Conservation (phyloP, 495 filamentous ascomycete species). For the Neurospora sp. region DNA sequence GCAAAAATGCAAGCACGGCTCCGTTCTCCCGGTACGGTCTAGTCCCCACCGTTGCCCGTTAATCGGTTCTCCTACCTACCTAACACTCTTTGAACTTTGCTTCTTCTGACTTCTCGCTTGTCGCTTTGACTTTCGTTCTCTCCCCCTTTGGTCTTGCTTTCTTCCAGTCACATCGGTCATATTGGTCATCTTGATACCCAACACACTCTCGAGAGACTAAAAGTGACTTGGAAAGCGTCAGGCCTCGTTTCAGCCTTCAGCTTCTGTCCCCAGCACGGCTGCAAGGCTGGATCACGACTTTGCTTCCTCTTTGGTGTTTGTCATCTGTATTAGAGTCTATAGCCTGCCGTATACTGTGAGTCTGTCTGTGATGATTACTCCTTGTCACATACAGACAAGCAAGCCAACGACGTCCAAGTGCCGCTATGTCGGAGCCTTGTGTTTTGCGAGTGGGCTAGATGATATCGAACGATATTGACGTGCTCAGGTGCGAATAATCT, state of each 20-base stretch:
- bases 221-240: neutral
- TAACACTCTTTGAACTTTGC: neutral
- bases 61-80: neutral
- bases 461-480: neutral
- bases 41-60: neutral
- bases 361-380: neutral
- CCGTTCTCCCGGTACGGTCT: neutral
- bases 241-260: slow-evolving; percentile 20
- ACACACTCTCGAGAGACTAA: neutral
- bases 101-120: neutral
- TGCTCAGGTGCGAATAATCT: neutral
- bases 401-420: neutral
- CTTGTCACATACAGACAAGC: neutral
- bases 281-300: neutral
- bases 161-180: neutral
- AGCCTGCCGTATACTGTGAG: neutral
- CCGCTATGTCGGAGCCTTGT: neutral
- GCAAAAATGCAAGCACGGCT: neutral
- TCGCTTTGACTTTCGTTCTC: neutral
- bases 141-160: too few species aligned
- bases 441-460: neutral
- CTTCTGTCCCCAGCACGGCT: slow-evolving; percentile 19
- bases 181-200: neutral
- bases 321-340: neutral
- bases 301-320: neutral